These are phyloP conservation scores for Trametes maxima DNA, from an alignment of 768 basidiomycete species.

Conservation along the genomic window DNA sequence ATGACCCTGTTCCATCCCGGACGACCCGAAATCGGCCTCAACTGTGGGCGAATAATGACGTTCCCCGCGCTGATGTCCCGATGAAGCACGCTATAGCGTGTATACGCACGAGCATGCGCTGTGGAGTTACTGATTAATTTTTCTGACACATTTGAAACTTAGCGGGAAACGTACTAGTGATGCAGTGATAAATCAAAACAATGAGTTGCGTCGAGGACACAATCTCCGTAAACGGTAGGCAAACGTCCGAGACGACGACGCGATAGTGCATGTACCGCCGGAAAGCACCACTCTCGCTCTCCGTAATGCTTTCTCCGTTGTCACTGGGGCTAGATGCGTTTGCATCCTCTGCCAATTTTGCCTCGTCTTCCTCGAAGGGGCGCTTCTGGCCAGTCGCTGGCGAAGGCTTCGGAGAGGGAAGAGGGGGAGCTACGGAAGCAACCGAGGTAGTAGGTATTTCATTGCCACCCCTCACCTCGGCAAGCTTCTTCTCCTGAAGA, in stretches of 20 bases:
- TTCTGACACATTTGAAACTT: background rate
- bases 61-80: slow-evolving; percentile 14
- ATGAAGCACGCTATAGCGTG: background rate
- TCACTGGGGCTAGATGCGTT: background rate
- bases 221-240: background rate
- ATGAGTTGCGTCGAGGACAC: background rate
- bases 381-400: background rate
- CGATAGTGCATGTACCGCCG: slow-evolving; percentile 14
- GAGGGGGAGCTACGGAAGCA: background rate
- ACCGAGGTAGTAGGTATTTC: no score
- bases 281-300: background rate
- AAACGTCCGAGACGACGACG: slow-evolving; percentile 13
- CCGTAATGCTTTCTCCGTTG: background rate
- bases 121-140: background rate
- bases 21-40: background rate
- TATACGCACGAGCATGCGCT: background rate
- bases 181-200: background rate
- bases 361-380: background rate
- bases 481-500: background rate
- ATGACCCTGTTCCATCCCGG: background rate
- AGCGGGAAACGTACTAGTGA: background rate
- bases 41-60: background rate
- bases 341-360: no score
- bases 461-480: no score
- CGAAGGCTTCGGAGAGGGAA: no score